Evolutionary conservation across 768 basidiomycete genomes (phyloP), one percentile per base, ranked within the genome.

Genomic region (Pisolithus microcarpus): DNA sequence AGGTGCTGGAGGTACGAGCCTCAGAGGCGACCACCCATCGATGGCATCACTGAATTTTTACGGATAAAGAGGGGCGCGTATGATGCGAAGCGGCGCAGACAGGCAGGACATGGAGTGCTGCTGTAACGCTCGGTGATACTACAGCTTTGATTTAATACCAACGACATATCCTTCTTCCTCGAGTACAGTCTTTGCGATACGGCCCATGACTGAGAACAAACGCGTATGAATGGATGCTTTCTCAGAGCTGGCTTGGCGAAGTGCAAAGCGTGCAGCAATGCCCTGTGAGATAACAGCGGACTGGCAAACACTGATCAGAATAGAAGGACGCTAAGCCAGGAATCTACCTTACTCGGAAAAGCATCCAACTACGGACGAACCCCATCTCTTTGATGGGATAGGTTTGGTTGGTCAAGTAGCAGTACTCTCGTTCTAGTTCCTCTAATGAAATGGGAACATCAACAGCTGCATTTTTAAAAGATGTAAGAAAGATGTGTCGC

Each of bases 231-330:
- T 54, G 40, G 67, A 70, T 7, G 92, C 92, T 39, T 73, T 71
- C 65, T 91, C 91, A 0, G 91, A 94, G 63, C 88, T 93, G 4
- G 92, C 91, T 66, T 96, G 92, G 18, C 89, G 80, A 23, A 85
- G 76, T 1, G 91, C 90, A 48, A 80, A 81, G 40, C 92, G 79
- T 28, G 92, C 92, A 1, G 92, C 88, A 55, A 96, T 92, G 4
- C 92, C 92, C 69, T 96, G 92, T 1, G 81, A 72, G 57, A 96
- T 94, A 52, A 95, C 76, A 0, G 89, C 76, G 23, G 87, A 67
- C 87, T 87, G 57, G n/a, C 16, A 45, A 16, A 53, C 46, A 42
- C 21, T n/a, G n/a, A 46, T 36, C 49, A 47, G 45, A 46, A 28
- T 31, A 34, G 38, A 42, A n/a, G n/a, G 48, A 51, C n/a, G 13